Evolutionary conservation across 2,329 filamentous ascomycete species (phyloP), one percentile per base, ranked within the genome.

Genomic region (Fusarium haematococcum): DNA sequence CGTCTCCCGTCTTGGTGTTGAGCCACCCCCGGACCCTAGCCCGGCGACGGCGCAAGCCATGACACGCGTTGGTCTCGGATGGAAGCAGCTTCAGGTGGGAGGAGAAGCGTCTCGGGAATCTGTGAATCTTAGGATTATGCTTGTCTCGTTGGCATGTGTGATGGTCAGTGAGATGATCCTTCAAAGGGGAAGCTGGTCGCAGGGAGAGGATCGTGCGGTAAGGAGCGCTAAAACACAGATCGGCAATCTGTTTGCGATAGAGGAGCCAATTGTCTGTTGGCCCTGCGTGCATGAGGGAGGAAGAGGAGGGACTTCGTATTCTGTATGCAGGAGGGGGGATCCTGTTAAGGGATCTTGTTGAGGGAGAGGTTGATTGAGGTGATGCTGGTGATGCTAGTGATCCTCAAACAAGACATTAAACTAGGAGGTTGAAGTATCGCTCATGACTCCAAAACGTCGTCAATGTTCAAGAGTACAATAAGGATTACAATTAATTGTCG

Each of bases 1-100:
- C 39, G 58, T 48, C 60, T 52, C 60, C 30, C 43, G 59, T 62
- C 59, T 63, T 63, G 60, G 60, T 50, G n/a, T 37, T 52, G 25
- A 52, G 60, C 60, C 60, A 50, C 60, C 60, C 60, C 43, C 60
- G 23, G 43, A 63, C 41, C 59, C 41, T 45, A 30, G 25, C 27
- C 23, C 3, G 23, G 23, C 18, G 27, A 52, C 48, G 48, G 48
- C n/a, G 58, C 39, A 61, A 48, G 58, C 39, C 39, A 61, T 48
- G 48, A 32, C 48, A 52, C 48, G 48, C 48, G 48, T 43, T 39
- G 25, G 58, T 61, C 32, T 61, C 58, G 48, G 48, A 30, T 25
- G 9, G 14, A 25, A 9, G 20, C 8, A 41, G 37, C 20, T 45
- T 45, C 41, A 45, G 41, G 41, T 45, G 41, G n/a, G 45, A 18